Evolutionary conservation across 257 asterid species (phyloP), one percentile per base, ranked within the genome.

Genomic region (Haberlea rhodopensis): DNA sequence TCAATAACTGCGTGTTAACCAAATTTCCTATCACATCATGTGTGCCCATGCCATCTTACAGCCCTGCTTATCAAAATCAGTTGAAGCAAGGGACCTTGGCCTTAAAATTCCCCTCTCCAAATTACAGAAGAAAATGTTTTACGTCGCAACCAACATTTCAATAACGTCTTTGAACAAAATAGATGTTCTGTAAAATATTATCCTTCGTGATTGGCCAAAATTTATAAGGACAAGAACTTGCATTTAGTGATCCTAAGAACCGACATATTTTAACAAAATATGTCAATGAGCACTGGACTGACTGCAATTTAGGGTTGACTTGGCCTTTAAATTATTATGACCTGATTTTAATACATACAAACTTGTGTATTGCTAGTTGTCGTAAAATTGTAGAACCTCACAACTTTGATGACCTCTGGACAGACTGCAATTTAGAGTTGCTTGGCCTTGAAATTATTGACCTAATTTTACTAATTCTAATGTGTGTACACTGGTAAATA

Each of bases 241-340:
- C 49, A 15, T 15, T 43, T 20, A 65, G 21, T 10, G 51, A 34
- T 34, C 45, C 34, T 54, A 27, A 45, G 6, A 27, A 46, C 54
- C 20, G 27, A 6, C 57, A 37, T 46, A 20, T n/a, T n/a, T 52
- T 48, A 55, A 71, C 53, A 57, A 21, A 70, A 2, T 9, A 27
- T 34, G 43, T 34, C 7, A 1, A 43, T 43, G 8, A 5, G 19
- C 51, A 4, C 51, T 43, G 19, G 7, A 43, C 51, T 4, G 51
- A 43, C 19, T 15, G 20, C 51, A 43, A 43, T 43, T 43, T 11
- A 10, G 4, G n/a, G 45, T 40, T n/a, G n/a, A n/a, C n/a, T n/a
- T n/a, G n/a, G n/a, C n/a, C n/a, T n/a, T n/a, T n/a, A n/a, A n/a
- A n/a, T n/a, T 4, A 3, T 6, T 11, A 1, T 40, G 48, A 16